These are phyloP conservation scores for Salix purpurea DNA, from an alignment of 345 rosid species.

Conservation along the genomic window DNA sequence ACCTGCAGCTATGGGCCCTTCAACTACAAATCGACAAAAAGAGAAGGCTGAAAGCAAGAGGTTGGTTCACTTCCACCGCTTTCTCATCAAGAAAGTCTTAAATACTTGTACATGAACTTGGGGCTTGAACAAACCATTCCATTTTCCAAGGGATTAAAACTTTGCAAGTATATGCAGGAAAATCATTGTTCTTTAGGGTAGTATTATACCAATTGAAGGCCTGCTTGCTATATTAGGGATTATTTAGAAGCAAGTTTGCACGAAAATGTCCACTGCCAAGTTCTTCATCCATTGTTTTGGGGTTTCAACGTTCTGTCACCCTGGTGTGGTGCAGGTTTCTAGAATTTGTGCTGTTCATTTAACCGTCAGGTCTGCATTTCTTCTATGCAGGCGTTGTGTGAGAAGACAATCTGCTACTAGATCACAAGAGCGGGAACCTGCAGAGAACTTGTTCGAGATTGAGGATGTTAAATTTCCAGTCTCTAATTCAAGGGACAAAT, in stretches of 20 bases:
- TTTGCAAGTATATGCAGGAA: neutral
- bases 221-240: neutral
- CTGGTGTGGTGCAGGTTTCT: no score
- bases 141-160: neutral
- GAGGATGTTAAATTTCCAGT: slow-evolving; percentile 34
- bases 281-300: neutral
- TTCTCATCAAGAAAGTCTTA: neutral
- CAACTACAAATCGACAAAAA: slow-evolving; percentile 29
- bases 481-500: slow-evolving; percentile 17
- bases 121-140: neutral
- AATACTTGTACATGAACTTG: neutral
- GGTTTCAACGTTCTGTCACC: neutral
- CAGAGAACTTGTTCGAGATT: slow-evolving; percentile 57
- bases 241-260: neutral
- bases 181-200: neutral
- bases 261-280: neutral
- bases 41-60: slow-evolving; percentile 59
- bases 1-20: slow-evolving; percentile 53
- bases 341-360: neutral
- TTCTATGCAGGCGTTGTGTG: slow-evolving; percentile 41
- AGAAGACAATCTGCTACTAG: slow-evolving; percentile 69
- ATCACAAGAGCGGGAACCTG: slow-evolving; percentile 38
- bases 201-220: neutral
- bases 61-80: slow-evolving; percentile 19
- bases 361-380: neutral